Evolutionary conservation across 73 alveolate genomes (phyloP).

Genomic region (Tetrahymena borealis): DNA sequence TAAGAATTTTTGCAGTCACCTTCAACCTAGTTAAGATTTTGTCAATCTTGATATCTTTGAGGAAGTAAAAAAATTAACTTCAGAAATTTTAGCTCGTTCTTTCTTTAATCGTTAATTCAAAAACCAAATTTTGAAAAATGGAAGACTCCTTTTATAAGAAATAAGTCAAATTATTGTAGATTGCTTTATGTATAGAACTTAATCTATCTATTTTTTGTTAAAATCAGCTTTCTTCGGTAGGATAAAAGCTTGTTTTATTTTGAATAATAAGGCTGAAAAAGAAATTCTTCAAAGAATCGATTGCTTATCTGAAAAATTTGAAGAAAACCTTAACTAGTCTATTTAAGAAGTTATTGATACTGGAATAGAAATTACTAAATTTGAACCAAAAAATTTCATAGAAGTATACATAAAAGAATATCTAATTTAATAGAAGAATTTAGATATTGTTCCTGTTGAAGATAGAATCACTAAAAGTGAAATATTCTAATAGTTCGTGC

Average conservation of each 20-base stretch:
- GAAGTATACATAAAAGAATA: not conserved
- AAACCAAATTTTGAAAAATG: not conserved
- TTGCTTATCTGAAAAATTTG: not conserved
- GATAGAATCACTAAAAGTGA: not conserved
- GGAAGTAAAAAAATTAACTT: not conserved
- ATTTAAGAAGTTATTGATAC: not conserved
- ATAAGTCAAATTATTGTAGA: not conserved
- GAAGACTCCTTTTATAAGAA: not conserved
- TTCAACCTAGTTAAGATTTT: not conserved
- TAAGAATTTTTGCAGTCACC: not conserved
- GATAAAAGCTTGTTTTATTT: not conserved
- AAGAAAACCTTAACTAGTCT: not conserved
- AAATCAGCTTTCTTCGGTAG: not conserved
- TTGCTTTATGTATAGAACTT: not conserved
- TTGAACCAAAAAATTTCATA: not conserved
- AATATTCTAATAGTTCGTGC: not conserved
- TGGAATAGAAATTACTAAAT: not conserved
- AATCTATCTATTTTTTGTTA: not conserved
- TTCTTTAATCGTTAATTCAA: not conserved
- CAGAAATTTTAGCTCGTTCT: not conserved
- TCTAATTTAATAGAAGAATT: not conserved
- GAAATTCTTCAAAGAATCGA: not conserved
- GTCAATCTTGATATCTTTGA: not conserved
- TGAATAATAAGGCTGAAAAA: not conserved
- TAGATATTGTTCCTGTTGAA: not conserved